Evolutionary conservation across 371 early-diverging fungal genomes (phyloP), one percentile per base, ranked within the genome.

Genomic region (Zopfochytrium polystomum): DNA sequence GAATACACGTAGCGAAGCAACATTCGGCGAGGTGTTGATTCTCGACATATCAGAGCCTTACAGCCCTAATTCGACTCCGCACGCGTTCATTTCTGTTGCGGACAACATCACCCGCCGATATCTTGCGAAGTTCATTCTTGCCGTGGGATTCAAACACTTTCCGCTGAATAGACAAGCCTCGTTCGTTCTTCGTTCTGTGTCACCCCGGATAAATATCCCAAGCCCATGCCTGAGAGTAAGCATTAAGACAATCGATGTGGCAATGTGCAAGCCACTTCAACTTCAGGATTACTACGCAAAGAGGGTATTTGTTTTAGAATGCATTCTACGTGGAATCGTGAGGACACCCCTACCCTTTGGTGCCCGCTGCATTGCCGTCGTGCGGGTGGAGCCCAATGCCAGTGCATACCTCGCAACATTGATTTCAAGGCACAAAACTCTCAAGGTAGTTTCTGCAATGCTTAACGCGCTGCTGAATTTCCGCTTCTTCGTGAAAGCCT

Each of bases 111-210:
- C 70, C 11, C 65, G 56, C 52, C 57, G 62, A 0, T 54, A 43
- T 31, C 31, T 69, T 42, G 70, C 70, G 5, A 69, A 60, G 53
- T 69, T 55, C 54, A 30, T 31, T 7, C 9, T 69, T 0, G 66
- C 70, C 3, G 53, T 69, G 7, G 44, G 66, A 9, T 18, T 34
- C n/a, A 5, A 26, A 2, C 26, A 44, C 25, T 69, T 65, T 42
- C 57, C 66, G 20, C 45, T 66, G 9, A 42, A 65, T 56, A 23
- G 70, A 9, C 70, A 64, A 58, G 29, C 57, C 6, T 35, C 23
- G 30, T 47, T 69, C 11, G 32, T 69, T 11, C 46, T 69, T 6
- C 34, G 70, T 29, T 65, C 66, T 13, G 55, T 69, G 0, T 58
- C 63, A n/a, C 62, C 62, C 4, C 30, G 45, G 18, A 33, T 42